Conservation (phyloP, 2,329 filamentous ascomycete genomes). For the Aspergillus latus region DNA sequence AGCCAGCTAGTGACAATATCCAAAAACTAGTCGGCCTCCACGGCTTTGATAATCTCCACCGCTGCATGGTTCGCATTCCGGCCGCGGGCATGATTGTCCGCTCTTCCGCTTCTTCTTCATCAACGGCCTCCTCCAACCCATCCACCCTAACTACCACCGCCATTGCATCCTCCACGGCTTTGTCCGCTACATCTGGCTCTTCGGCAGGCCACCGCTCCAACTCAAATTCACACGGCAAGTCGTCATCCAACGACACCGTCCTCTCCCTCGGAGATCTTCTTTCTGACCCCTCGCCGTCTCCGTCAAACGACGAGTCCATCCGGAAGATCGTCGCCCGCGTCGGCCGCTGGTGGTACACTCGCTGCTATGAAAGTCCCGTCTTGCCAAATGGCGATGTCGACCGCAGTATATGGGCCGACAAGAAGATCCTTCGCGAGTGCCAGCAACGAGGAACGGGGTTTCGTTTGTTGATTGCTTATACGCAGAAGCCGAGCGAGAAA, state of each 20-base stretch:
- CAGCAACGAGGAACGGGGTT: slow-evolving; percentile 83
- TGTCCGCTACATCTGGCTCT: slow-evolving; percentile 26
- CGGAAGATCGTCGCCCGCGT: slow-evolving; percentile 90
- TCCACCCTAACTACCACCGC: slow-evolving; percentile 30
- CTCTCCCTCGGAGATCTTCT: slow-evolving; percentile 68
- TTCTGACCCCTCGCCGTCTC: slow-evolving; percentile 66
- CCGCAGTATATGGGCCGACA: slow-evolving; percentile 77
- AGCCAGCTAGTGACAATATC: slow-evolving; percentile 50
- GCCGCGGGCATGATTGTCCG: slow-evolving; percentile 47
- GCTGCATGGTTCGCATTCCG: slow-evolving; percentile 51
- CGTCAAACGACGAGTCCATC: slow-evolving; percentile 76
- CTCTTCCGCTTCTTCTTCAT: slow-evolving; percentile 44
- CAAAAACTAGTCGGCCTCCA: slow-evolving; percentile 46
- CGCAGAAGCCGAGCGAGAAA: slow-evolving; percentile 67
- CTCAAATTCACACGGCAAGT: slow-evolving; percentile 27
- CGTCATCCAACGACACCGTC: slow-evolving; percentile 40
- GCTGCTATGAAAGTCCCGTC: slow-evolving; percentile 78
- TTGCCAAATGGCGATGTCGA: slow-evolving; percentile 50
- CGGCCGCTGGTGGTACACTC: slow-evolving; percentile 93
- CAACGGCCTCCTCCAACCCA: slow-evolving; percentile 38
- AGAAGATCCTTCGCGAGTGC: slow-evolving; percentile 74
- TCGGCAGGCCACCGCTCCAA: slow-evolving; percentile 17
- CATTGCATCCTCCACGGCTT: slow-evolving; percentile 26
- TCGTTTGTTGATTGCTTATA: slow-evolving; percentile 87
- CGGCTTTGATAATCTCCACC: slow-evolving; percentile 51